Evolutionary conservation across 495 filamentous ascomycete species (phyloP).

Genomic region (Penicillium pancosmium): DNA sequence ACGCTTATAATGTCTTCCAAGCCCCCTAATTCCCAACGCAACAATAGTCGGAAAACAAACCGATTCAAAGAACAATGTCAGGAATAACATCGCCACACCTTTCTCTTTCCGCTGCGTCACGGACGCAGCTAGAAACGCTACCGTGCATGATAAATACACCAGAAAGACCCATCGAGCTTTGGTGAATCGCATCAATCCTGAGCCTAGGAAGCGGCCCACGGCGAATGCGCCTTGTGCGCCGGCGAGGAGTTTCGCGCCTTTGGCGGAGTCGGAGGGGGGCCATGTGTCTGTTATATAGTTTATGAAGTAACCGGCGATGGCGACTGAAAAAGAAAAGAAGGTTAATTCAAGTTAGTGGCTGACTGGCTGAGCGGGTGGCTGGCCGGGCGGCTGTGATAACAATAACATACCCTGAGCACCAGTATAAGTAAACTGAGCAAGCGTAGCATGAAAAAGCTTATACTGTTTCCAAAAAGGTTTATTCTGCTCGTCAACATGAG

Average conservation of each 20-base stretch:
- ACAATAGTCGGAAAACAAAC: slow-evolving; percentile 67
- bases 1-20: slow-evolving; percentile 61
- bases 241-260: slow-evolving; percentile 56
- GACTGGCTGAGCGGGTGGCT: too few relatives aligned
- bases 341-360: neutral
- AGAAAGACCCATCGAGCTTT: slow-evolving; percentile 56
- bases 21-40: slow-evolving; percentile 60
- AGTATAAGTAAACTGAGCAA: slow-evolving; percentile 76
- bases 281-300: slow-evolving; percentile 54
- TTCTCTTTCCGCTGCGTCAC: slow-evolving; percentile 38
- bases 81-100: slow-evolving; percentile 56
- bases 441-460: slow-evolving; percentile 62
- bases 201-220: slow-evolving; percentile 54
- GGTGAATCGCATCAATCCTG: slow-evolving; percentile 53
- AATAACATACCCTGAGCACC: slow-evolving; percentile 57
- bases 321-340: slow-evolving; percentile 40
- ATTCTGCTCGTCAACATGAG: slow-evolving; percentile 44
- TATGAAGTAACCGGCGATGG: slow-evolving; percentile 68
- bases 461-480: slow-evolving; percentile 53
- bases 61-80: slow-evolving; percentile 63
- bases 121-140: slow-evolving; percentile 44
- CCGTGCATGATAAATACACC: slow-evolving; percentile 38
- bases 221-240: slow-evolving; percentile 60
- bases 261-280: slow-evolving; percentile 36
- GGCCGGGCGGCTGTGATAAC: too few relatives aligned